phyloP scores from a whole-genome alignment of 2,329 filamentous ascomycete genomes.

The Colletotrichum liriopes region DNA sequence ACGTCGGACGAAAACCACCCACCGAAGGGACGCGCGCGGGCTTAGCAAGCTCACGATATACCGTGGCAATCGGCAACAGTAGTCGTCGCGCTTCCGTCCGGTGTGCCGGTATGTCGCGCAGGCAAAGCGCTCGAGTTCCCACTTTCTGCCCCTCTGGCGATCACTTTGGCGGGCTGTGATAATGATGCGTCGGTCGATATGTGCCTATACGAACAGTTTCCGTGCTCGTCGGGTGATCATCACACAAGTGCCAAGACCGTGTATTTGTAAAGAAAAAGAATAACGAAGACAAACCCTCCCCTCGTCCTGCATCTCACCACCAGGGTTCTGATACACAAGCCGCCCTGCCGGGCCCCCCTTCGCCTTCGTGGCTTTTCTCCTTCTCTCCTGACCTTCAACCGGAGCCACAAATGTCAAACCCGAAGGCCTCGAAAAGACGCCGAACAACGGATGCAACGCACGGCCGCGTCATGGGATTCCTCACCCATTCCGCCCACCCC shows the following conservation, averaged over 20 bases:
- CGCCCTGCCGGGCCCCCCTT: background rate
- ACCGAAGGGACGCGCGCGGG: background rate
- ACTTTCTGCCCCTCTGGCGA: background rate
- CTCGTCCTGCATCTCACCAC: background rate
- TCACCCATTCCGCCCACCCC: background rate
- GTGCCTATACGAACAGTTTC: background rate
- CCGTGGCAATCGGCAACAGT: conserved; percentile 4
- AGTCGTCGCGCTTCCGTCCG: background rate
- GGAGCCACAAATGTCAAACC: conserved; percentile 6
- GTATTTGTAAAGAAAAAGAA: conserved; percentile 24
- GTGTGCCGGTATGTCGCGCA: background rate
- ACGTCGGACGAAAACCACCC: conserved; percentile 28
- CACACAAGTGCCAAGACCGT: conserved; percentile 31
- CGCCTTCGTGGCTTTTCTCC: background rate
- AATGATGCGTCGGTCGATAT: background rate
- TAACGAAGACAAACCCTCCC: no score
- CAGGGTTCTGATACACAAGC: conserved; percentile 24
- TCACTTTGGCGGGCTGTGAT: background rate
- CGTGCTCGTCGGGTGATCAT: conserved; percentile 15
- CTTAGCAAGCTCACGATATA: background rate
- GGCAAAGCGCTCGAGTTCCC: background rate
- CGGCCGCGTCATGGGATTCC: conserved; percentile 14
- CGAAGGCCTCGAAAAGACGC: conserved; percentile 1
- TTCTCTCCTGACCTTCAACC: background rate
- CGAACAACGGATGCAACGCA: conserved; percentile 34